Evolutionary conservation across 176 grass and related monocot species (phyloP).

Genomic region (Eragrostis nindensis): DNA sequence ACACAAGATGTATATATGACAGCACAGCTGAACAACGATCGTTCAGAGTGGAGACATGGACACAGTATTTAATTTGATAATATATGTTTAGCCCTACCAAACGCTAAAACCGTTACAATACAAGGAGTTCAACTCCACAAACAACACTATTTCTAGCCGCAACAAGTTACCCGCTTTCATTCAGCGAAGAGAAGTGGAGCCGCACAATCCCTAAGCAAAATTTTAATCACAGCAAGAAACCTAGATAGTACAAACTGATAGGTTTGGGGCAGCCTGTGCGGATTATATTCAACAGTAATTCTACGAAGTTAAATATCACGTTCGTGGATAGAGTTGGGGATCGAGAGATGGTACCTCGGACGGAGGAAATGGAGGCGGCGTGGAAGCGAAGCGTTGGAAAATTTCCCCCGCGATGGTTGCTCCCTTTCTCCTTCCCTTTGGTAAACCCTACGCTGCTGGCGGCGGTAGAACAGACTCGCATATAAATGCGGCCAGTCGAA

Average conservation of each 20-base stretch:
- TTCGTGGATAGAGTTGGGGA: background rate
- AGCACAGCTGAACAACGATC: too few relatives aligned
- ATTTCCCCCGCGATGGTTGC: background rate
- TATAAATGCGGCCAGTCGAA: background rate
- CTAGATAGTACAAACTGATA: background rate
- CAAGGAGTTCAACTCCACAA: background rate
- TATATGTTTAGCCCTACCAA: background rate
- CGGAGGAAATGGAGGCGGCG: background rate
- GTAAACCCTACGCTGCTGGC: background rate
- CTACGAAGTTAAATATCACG: background rate
- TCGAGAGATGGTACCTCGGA: constrained; percentile 6
- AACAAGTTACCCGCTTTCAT: background rate
- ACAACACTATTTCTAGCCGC: background rate
- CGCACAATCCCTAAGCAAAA: background rate
- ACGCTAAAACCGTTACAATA: background rate
- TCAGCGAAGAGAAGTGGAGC: background rate
- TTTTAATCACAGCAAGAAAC: background rate
- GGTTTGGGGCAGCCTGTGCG: background rate
- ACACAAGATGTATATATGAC: too few relatives aligned
- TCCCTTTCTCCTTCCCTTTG: too few relatives aligned
- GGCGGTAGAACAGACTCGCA: background rate
- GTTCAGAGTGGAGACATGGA: background rate
- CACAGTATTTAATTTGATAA: background rate
- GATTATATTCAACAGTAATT: background rate
- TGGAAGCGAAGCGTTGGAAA: background rate